Percentiles rank a stretch among this genome's conserved stretches.
phyloP scores from a whole-genome alignment of 1,284 basidiomycete genomes.

The Marasmius fiardii region DNA sequence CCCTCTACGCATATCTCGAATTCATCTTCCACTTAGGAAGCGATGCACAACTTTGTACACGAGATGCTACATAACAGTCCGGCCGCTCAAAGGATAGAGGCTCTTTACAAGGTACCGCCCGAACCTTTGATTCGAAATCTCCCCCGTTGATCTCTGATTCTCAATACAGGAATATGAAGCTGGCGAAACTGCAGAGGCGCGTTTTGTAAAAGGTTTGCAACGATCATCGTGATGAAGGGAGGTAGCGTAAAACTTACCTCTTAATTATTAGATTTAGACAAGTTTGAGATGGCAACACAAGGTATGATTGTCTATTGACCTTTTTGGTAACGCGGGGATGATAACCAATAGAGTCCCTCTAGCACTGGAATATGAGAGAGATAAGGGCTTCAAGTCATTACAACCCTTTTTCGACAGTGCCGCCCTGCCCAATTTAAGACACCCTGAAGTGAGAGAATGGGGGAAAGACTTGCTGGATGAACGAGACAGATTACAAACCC shows the following conservation, averaged over 20 bases:
- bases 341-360: too few species aligned
- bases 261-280: constrained; percentile 87
- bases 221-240: background rate
- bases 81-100: constrained; percentile 74
- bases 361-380: constrained; percentile 74
- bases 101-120: constrained; percentile 73
- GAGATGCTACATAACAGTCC: constrained; percentile 86
- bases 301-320: constrained; percentile 39
- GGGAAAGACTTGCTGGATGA: constrained; percentile 63
- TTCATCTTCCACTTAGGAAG: constrained; percentile 52
- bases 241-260: too few species aligned
- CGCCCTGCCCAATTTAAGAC: constrained; percentile 64
- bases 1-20: background rate
- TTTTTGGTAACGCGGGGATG: too few species aligned
- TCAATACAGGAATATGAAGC: constrained; percentile 83
- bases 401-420: constrained; percentile 75
- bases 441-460: constrained; percentile 79
- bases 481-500: constrained; percentile 26
- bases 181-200: constrained; percentile 76
- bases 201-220: constrained; percentile 82
- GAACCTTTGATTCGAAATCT: background rate
- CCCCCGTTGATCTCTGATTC: background rate
- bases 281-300: constrained; percentile 90
- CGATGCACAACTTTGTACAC: constrained; percentile 88
- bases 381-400: constrained; percentile 41